Evolutionary conservation across 768 basidiomycete genomes (phyloP), one percentile per base, ranked within the genome.

Genomic region (Pleurotus platypus): DNA sequence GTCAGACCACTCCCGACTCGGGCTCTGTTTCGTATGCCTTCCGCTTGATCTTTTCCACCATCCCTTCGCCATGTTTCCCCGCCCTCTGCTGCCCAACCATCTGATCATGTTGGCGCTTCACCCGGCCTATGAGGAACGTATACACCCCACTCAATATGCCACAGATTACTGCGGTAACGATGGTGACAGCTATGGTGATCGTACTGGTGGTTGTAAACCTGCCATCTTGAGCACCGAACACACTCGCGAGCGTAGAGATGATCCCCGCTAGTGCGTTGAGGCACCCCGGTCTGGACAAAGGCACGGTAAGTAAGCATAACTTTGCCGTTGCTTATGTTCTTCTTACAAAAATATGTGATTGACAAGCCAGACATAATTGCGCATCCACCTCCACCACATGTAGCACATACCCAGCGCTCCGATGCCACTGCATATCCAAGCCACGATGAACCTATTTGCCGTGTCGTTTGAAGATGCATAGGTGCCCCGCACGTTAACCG

Each of bases 381-480:
- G 69, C 62, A 69, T 73, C 83, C 84, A 86, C 59, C 74, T 72
- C 78, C 81, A 84, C 80, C 82, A 82, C 18, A 85, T 62, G 72
- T 78, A 84, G 24, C 74, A 59, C 84, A 86, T 84, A 2, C 84
- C 84, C 26, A 60, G 57, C 18, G 66, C 72, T 9, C 84, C 84
- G 49, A 85, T 63, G 1, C 76, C 81, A n/a, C 76, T 75, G 65
- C 84, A 86, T 8, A 79, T 43, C 65, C 77, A 80, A 12, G 83
- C 84, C 16, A 85, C 72, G 12, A 82, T 69, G 66, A 78, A 83
- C 58, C 83, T 84, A 61, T 22, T 13, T 4, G 46, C 20, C 50
- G 26, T 24, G 35, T 11, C 30, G 30, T 35, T 35, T 11, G 30
- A 11, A 35, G 30, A 35, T 2, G 9, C 39, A 40, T 60, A 47